Conservation (phyloP, 495 filamentous ascomycete genomes). For the Tuber indicum region DNA sequence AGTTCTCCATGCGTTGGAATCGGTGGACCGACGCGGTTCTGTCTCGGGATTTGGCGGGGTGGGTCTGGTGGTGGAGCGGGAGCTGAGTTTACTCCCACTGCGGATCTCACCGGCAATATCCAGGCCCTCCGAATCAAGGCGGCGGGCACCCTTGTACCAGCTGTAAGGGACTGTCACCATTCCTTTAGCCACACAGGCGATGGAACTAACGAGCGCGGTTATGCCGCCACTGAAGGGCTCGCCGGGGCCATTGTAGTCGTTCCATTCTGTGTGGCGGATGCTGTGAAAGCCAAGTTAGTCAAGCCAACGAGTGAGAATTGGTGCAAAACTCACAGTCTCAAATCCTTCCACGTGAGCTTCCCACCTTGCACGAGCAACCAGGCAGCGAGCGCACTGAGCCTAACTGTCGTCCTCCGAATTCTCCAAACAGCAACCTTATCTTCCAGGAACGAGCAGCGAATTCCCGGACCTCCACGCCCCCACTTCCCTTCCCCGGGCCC, state of each 20-base stretch:
- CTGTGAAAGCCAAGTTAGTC: slow-evolving; percentile 16
- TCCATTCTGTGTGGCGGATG: slow-evolving; percentile 67
- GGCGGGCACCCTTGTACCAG: slow-evolving; percentile 29
- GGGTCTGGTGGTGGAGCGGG: slow-evolving; percentile 6
- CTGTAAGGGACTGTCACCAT: slow-evolving; percentile 26
- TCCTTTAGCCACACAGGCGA: slow-evolving; percentile 46
- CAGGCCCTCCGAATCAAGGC: slow-evolving; percentile 36
- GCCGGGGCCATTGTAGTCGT: slow-evolving; percentile 70
- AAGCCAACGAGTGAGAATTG: slow-evolving; percentile 16
- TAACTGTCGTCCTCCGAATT: slow-evolving; percentile 53
- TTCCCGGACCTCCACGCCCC: slow-evolving; percentile 46
- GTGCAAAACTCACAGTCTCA: slow-evolving; percentile 48
- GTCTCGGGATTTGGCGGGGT: background rate
- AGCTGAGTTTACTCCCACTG: slow-evolving; percentile 14
- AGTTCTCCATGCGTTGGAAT: background rate
- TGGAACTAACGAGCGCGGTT: slow-evolving; percentile 51
- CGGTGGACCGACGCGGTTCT: background rate
- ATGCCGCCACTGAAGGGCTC: slow-evolving; percentile 63
- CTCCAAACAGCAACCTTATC: slow-evolving; percentile 64
- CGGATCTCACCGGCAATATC: slow-evolving; percentile 27
- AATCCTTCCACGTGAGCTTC: slow-evolving; percentile 56
- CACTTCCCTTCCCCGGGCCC: slow-evolving; percentile 39
- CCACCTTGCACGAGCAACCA: slow-evolving; percentile 55
- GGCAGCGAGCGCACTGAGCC: slow-evolving; percentile 61
- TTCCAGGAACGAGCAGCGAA: slow-evolving; percentile 62